Evolutionary conservation across 2,329 filamentous ascomycete genomes (phyloP).

Genomic region (Bipolaris gigantea): DNA sequence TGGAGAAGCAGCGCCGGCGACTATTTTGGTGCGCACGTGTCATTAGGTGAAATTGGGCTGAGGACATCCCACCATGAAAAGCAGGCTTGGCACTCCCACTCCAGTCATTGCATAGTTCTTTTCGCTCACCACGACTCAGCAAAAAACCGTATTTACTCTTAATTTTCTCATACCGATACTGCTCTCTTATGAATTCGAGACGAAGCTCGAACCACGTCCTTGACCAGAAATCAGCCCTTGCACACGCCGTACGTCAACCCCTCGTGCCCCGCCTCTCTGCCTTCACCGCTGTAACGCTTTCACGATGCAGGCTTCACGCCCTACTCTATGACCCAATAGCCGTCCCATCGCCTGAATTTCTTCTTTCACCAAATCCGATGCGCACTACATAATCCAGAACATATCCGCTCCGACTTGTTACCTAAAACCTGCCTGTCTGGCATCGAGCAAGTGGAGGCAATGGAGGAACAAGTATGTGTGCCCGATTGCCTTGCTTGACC

Average conservation of each 20-base stretch:
- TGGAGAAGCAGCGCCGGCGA: not conserved
- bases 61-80: conserved; percentile 20
- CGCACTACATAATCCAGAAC: conserved; percentile 19
- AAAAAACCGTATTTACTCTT: conserved; percentile 13
- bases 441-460: conserved; percentile 39
- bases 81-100: conserved; percentile 20
- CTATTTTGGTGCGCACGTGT: conserved; percentile 24
- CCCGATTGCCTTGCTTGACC: not conserved
- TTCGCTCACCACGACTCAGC: conserved; percentile 20
- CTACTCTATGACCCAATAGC: conserved; percentile 43
- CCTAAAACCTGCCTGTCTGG: conserved; percentile 16
- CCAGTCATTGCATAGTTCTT: conserved; percentile 18
- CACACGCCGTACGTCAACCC: conserved; percentile 27
- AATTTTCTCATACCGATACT: not conserved
- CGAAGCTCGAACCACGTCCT: conserved; percentile 1
- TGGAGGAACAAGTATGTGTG: conserved; percentile 43
- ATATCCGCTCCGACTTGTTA: conserved; percentile 22
- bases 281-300: conserved; percentile 42
- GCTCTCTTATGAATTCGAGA: not conserved
- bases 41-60: conserved; percentile 21
- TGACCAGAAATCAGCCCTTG: conserved; percentile 16
- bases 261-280: conserved; percentile 33
- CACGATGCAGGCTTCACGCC: conserved; percentile 38
- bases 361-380: conserved; percentile 23
- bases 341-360: conserved; percentile 20